Evolutionary conservation across 768 basidiomycete species (phyloP), one percentile per base, ranked within the genome.

Genomic region (Termitomyces sp.): DNA sequence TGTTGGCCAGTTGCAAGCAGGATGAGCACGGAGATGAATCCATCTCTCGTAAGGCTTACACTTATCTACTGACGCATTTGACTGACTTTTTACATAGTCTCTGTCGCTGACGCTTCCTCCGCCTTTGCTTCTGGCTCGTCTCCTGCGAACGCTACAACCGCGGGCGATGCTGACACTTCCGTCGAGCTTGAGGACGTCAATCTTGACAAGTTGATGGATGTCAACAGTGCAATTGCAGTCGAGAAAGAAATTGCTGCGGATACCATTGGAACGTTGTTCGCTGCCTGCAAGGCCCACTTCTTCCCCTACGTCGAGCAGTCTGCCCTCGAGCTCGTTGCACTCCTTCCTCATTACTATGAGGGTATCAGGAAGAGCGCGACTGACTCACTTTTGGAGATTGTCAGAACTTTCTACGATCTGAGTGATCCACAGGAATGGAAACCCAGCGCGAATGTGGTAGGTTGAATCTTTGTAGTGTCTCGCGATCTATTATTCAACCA

Each of bases 241-340:
- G 97, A 99, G 80, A 99, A 99, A 75, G 97, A 99, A 79, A 97
- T 98, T 59, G 95, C 97, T 22, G 93, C 94, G 26, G 95, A 98
- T 70, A 93, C 95, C 5, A 88, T 98, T 62, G 95, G 96, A 60
- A 88, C 90, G 36, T 74, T 99, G 61, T 98, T 98, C 70, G 79
- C 84, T 32, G 82, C 90, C 12, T 93, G 92, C 32, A 85, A 86
- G 65, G 74, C 72, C 47, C 88, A 92, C 67, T 98, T 96, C 86
- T 79, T 98, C 65, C 93, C 94, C 4, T 98, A 83, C 68, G 86
- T 98, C 61, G 95, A 98, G 75, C 76, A 81, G 61, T 88, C 83
- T 65, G 85, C 91, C 46, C 75, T 93, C 52, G 88, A 89, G 66
- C 85, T 99, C 52, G 80, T 93, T 67, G 76, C 79, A 13, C 82